phyloP scores from a whole-genome alignment of 345 rosid genomes.

The Orychophragmus violaceus region DNA sequence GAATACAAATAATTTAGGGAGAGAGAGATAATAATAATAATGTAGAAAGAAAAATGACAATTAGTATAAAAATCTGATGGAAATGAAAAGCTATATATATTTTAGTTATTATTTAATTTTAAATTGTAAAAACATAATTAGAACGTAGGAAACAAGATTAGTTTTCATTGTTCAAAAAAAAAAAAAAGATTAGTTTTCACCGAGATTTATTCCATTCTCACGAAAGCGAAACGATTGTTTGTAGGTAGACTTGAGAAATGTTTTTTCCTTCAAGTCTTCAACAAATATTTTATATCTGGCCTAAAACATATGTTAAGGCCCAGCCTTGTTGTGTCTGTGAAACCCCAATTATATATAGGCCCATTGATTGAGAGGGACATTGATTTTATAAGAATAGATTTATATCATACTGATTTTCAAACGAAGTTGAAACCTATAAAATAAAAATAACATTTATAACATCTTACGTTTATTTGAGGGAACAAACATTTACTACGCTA shows the following conservation, averaged over 20 bases:
- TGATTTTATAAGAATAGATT: too few species aligned
- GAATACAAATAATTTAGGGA: neutral
- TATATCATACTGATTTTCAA: neutral
- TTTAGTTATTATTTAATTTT: too few species aligned
- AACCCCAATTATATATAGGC: neutral
- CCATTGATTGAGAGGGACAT: neutral
- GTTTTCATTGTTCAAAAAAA: neutral
- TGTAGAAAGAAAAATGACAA: neutral
- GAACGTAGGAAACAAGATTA: too few species aligned
- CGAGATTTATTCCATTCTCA: too few species aligned
- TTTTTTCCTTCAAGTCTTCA: neutral
- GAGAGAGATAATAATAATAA: too few species aligned
- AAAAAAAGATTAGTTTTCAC: too few species aligned
- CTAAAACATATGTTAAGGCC: neutral
- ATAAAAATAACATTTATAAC: neutral
- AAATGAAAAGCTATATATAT: neutral
- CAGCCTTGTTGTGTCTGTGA: neutral
- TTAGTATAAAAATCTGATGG: neutral
- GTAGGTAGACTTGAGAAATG: too few species aligned
- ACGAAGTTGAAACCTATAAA: neutral
- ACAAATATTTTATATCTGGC: neutral
- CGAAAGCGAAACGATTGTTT: too few species aligned
- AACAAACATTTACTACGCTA: neutral
- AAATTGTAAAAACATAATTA: too few species aligned
- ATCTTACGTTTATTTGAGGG: neutral